Conservation (phyloP, 306 rosid species). For the Myrica gale region DNA sequence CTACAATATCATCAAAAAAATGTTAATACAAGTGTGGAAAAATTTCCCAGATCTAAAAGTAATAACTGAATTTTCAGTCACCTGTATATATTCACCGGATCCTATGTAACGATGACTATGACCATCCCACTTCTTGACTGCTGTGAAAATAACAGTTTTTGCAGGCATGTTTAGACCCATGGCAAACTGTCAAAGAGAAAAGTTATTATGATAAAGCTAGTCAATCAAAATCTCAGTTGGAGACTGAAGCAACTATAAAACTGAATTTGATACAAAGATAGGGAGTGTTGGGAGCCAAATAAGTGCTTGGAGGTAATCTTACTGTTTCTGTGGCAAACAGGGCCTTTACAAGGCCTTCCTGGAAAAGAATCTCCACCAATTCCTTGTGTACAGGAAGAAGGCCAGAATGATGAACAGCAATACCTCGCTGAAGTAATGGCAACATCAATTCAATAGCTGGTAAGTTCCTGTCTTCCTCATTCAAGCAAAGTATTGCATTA, state of each 20-base stretch:
- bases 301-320: constrained; percentile 34
- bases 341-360: constrained; percentile 98
- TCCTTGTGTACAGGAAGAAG: constrained; percentile 98
- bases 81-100: constrained; percentile 99
- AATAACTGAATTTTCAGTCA: constrained; percentile 37
- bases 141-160: constrained; percentile 94
- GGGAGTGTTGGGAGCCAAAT: constrained; percentile 5
- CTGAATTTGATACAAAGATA: background rate
- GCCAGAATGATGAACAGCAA: constrained; percentile 98
- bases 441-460: constrained; percentile 93
- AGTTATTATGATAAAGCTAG: background rate
- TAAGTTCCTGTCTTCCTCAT: constrained; percentile 86
- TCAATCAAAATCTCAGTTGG: constrained; percentile 17
- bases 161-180: constrained; percentile 99
- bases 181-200: constrained; percentile 69
- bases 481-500: constrained; percentile 83
- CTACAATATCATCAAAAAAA: constrained; percentile 37
- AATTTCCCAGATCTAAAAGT: background rate
- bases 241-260: constrained; percentile 17
- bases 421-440: constrained; percentile 94
- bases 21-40: background rate
- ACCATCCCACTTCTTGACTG: constrained; percentile 98
- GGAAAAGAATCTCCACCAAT: constrained; percentile 94
- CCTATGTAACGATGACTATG: constrained; percentile 95
- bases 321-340: constrained; percentile 98